A percentile compares a stretch with the other conserved stretches of the same genome.
Conservation (phyloP, 805 yeast species). For the Blastobotrys chiropterorum region DNA sequence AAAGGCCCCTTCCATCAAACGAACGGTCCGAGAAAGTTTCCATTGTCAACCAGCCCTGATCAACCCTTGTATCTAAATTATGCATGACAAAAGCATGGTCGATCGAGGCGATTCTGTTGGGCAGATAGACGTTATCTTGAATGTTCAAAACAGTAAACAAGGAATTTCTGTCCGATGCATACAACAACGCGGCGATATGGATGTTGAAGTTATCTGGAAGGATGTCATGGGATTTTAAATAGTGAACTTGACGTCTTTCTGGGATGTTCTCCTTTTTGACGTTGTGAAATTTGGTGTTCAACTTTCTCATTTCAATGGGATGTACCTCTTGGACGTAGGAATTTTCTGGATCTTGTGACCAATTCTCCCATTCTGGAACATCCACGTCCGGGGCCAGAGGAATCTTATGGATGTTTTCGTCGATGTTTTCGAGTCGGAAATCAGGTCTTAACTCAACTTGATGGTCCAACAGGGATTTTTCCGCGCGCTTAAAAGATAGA, state of each 20-base stretch:
- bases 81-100: slow-evolving; percentile 29
- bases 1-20: slow-evolving; percentile 25
- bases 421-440: slow-evolving; percentile 8
- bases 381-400: slow-evolving; percentile 27
- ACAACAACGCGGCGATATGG: slow-evolving; percentile 28
- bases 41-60: slow-evolving; percentile 24
- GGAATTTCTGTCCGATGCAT: slow-evolving; percentile 31
- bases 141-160: slow-evolving; percentile 27
- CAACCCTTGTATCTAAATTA: slow-evolving; percentile 19
- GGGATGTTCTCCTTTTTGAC: slow-evolving; percentile 7
- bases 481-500: slow-evolving; percentile 15
- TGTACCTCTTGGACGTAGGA: slow-evolving; percentile 18
- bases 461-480: slow-evolving; percentile 12
- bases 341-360: slow-evolving; percentile 11
- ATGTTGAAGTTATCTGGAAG: slow-evolving; percentile 20
- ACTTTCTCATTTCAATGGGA: slow-evolving; percentile 27
- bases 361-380: slow-evolving; percentile 18
- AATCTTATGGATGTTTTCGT: slow-evolving; percentile 11
- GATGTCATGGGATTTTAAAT: slow-evolving; percentile 19
- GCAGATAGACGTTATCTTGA: slow-evolving; percentile 16
- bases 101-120: slow-evolving; percentile 25
- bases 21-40: slow-evolving; percentile 28
- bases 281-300: slow-evolving; percentile 23
- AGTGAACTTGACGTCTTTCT: slow-evolving; percentile 25
- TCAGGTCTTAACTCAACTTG: slow-evolving; percentile 16